A percentile compares a stretch with the other conserved stretches of the same genome.
These are phyloP conservation scores for Stephanodiscus minutulus DNA, from an alignment of 108 stramenopile species.

Conservation along the genomic window DNA sequence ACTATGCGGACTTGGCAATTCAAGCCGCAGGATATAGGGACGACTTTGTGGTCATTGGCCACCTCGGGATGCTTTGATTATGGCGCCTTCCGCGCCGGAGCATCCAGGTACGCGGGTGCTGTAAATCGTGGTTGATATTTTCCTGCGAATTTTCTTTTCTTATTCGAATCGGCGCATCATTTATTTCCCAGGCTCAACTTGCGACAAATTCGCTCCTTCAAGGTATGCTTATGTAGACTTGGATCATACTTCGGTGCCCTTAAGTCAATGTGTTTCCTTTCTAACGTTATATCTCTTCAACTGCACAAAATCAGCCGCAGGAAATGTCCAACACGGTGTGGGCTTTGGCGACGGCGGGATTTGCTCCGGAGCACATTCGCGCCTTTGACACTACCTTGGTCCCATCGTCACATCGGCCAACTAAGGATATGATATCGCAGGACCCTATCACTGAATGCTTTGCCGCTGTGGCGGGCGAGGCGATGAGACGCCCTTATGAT, in stretches of 20 bases:
- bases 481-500: slow-evolving; percentile 70
- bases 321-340: slow-evolving; percentile 77
- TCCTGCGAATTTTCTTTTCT: no score
- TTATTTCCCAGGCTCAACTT: slow-evolving; percentile 57
- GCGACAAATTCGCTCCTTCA: slow-evolving; percentile 51
- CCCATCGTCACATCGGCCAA: slow-evolving; percentile 38
- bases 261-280: no score
- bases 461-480: slow-evolving; percentile 63
- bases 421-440: slow-evolving; percentile 26
- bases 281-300: no score
- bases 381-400: slow-evolving; percentile 78
- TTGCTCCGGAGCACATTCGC: slow-evolving; percentile 49
- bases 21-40: slow-evolving; percentile 47
- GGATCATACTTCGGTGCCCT: no score
- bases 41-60: slow-evolving; percentile 66
- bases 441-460: slow-evolving; percentile 68
- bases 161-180: no score
- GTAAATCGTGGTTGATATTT: no score
- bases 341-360: slow-evolving; percentile 78
- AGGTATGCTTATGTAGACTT: no score
- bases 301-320: no score
- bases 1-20: slow-evolving; percentile 43
- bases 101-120: no score
- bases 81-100: slow-evolving; percentile 57
- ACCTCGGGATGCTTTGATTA: slow-evolving; percentile 62